Conservation (phyloP, 495 filamentous ascomycete species). For the Penicillium antarcticum region DNA sequence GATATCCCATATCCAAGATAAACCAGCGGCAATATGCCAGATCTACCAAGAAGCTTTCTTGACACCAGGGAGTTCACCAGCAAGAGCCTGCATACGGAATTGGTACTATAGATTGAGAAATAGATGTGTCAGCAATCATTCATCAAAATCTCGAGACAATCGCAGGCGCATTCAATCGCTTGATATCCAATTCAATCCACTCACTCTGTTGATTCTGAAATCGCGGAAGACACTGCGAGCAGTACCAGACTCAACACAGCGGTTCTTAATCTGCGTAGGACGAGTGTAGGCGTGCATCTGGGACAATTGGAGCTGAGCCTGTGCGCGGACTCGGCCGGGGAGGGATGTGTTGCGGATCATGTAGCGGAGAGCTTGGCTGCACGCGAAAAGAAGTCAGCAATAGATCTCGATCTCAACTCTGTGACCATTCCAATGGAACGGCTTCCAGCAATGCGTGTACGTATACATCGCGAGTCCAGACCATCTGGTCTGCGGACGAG, state of each 20-base stretch:
- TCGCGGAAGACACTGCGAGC: slow-evolving; percentile 80
- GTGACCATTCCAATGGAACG: neutral
- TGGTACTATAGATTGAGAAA: slow-evolving; percentile 60
- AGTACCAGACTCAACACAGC: slow-evolving; percentile 86
- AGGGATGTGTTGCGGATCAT: slow-evolving; percentile 89
- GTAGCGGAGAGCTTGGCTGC: slow-evolving; percentile 93
- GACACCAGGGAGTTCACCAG: slow-evolving; percentile 87
- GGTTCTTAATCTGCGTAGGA: slow-evolving; percentile 87
- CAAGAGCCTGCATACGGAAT: slow-evolving; percentile 85
- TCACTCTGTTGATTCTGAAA: slow-evolving; percentile 86
- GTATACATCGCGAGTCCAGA: neutral
- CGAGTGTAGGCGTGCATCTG: slow-evolving; percentile 95
- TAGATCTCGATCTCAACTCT: neutral
- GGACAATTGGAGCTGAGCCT: slow-evolving; percentile 86
- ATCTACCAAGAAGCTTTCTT: slow-evolving; percentile 90
- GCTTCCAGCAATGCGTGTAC: neutral
- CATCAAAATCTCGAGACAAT: neutral
- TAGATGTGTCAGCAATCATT: slow-evolving; percentile 21
- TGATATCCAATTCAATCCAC: slow-evolving; percentile 39
- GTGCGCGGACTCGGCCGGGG: slow-evolving; percentile 72
- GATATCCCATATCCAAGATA: slow-evolving; percentile 10
- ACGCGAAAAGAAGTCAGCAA: slow-evolving; percentile 4
- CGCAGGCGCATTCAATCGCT: neutral
- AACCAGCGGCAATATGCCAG: neutral
- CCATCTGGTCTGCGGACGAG: neutral